phyloP scores from a whole-genome alignment of 2,329 filamentous ascomycete species.

The Harringtonia lauricola region DNA sequence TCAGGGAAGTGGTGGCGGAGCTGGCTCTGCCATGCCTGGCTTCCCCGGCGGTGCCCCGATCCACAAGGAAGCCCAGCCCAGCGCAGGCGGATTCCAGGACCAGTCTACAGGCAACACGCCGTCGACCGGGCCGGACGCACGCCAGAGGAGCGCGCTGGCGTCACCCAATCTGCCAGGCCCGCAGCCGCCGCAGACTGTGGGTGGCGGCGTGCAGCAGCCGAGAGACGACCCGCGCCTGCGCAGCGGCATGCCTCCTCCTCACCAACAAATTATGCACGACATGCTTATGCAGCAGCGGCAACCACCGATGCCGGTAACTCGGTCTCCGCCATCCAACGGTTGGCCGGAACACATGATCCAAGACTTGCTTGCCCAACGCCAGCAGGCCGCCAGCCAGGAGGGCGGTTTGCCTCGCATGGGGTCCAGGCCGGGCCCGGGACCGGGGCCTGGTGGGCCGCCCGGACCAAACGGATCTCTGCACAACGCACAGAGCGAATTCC shows the following conservation, averaged over 20 bases:
- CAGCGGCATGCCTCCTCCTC: constrained; percentile 15
- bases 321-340: constrained; percentile 26
- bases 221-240: constrained; percentile 30
- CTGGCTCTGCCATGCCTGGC: constrained; percentile 4
- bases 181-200: constrained; percentile 23
- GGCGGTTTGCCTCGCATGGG: constrained; percentile 19
- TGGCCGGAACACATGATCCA: constrained; percentile 51
- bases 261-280: constrained; percentile 37
- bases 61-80: constrained; percentile 5
- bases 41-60: neutral
- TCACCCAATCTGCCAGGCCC: constrained; percentile 33
- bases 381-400: constrained; percentile 40
- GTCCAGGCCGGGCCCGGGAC: neutral
- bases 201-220: constrained; percentile 21
- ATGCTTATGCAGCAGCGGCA: constrained; percentile 20
- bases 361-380: constrained; percentile 48
- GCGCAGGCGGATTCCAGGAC: constrained; percentile 9
- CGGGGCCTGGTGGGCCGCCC: neutral
- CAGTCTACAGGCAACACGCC: neutral
- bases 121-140: constrained; percentile 14
- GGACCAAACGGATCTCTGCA: constrained; percentile 14
- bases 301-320: constrained; percentile 32
- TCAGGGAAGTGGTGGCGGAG: constrained; percentile 11
- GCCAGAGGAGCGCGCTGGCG: constrained; percentile 26
- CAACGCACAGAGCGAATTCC: constrained; percentile 67